Conservation (phyloP, 1,284 basidiomycete species). For the Wolfiporia cocos region DNA sequence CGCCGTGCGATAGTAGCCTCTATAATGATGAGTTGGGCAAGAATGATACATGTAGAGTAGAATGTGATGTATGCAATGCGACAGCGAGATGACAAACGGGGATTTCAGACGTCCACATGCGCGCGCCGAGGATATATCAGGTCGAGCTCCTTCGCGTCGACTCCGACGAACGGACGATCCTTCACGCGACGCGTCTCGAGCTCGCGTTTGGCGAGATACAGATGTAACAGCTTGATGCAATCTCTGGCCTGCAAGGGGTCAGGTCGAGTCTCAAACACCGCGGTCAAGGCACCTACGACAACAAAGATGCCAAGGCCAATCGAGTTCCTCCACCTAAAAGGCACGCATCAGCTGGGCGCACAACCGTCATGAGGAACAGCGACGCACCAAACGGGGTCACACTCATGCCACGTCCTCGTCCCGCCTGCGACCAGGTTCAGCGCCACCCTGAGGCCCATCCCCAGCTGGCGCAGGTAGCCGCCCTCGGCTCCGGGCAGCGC, state of each 20-base stretch:
- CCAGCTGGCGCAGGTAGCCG: slow-evolving; percentile 14
- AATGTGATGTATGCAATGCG: too few relatives aligned
- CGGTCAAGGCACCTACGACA: slow-evolving; percentile 36
- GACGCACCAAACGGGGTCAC: slow-evolving; percentile 69
- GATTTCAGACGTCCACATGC: too few relatives aligned
- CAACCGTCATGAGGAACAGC: background rate
- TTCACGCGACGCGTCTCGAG: slow-evolving; percentile 59
- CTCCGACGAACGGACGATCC: slow-evolving; percentile 61
- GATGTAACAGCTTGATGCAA: slow-evolving; percentile 54
- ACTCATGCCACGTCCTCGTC: slow-evolving; percentile 51
- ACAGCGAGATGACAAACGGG: too few relatives aligned
- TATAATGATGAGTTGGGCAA: too few relatives aligned
- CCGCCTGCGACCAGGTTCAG: slow-evolving; percentile 47
- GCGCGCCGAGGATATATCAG: slow-evolving; percentile 43
- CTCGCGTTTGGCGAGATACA: slow-evolving; percentile 65
- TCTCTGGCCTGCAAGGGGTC: slow-evolving; percentile 49
- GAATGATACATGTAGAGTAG: too few relatives aligned
- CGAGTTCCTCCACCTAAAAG: slow-evolving; percentile 63
- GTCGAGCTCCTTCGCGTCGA: slow-evolving; percentile 60
- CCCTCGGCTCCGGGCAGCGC: slow-evolving; percentile 4
- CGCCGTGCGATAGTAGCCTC: too few relatives aligned
- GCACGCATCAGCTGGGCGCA: background rate
- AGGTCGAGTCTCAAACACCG: background rate
- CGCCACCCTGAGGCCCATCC: slow-evolving; percentile 30
- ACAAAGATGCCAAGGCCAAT: slow-evolving; percentile 65